phyloP scores from a whole-genome alignment of 2,329 filamentous ascomycete genomes.

The Penicillium sp. region DNA sequence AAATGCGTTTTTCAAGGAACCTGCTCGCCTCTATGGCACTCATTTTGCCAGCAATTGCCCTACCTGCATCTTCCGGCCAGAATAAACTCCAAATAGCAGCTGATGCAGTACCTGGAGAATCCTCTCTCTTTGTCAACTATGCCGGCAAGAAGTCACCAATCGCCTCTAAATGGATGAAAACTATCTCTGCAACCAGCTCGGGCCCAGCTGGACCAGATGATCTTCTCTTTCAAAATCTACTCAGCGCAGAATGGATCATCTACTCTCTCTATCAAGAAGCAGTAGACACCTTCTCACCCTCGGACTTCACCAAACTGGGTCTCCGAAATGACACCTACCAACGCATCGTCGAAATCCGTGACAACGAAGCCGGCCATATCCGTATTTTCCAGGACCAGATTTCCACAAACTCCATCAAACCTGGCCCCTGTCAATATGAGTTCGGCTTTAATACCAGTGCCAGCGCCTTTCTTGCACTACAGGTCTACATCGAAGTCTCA shows the following conservation, averaged over 20 bases:
- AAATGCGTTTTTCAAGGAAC: not conserved
- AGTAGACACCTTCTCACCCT: not conserved
- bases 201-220: not conserved
- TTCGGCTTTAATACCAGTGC: not conserved
- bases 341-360: not conserved
- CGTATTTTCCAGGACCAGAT: not conserved
- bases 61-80: not conserved
- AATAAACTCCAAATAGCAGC: not conserved
- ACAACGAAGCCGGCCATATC: not conserved
- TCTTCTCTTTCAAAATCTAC: not conserved
- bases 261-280: not conserved
- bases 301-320: not conserved
- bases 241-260: not conserved
- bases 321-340: not conserved
- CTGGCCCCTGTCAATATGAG: not conserved
- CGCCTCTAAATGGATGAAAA: not conserved
- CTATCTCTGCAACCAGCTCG: not conserved
- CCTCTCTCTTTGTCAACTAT: not conserved
- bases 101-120: not conserved
- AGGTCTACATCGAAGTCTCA: conserved; percentile 11
- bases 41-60: not conserved
- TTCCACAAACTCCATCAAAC: not conserved
- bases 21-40: not conserved
- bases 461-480: not conserved
- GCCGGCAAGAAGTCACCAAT: not conserved